Evolutionary conservation across 768 basidiomycete species (phyloP).

Genomic region (Mrakia hoshinonis): DNA sequence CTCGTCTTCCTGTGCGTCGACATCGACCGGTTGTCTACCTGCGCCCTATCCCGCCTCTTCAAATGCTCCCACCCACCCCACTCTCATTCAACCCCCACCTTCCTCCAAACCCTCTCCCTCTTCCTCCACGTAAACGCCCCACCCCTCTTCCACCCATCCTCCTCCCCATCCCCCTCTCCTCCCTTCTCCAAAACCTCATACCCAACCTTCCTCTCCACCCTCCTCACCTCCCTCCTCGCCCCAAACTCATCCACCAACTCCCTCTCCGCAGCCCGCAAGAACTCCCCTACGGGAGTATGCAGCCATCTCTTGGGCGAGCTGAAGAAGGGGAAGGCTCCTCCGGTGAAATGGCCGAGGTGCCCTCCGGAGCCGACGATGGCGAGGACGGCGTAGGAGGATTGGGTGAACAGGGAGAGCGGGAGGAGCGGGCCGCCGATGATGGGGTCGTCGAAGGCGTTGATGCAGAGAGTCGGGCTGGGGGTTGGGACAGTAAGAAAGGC

Average conservation of each 20-base stretch:
- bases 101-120: constrained; percentile 8
- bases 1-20: too few species aligned
- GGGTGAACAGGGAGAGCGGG: constrained; percentile 34
- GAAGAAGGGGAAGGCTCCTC: constrained; percentile 23
- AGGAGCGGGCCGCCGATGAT: constrained; percentile 38
- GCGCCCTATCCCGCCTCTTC: too few species aligned
- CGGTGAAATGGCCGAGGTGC: constrained; percentile 36
- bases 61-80: too few species aligned
- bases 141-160: too few species aligned
- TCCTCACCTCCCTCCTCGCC: neutral
- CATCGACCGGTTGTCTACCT: too few species aligned
- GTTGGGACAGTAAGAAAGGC: neutral
- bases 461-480: constrained; percentile 37
- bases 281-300: constrained; percentile 22
- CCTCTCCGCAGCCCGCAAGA: constrained; percentile 10
- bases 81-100: constrained; percentile 1
- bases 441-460: constrained; percentile 43
- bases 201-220: constrained; percentile 15
- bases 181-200: constrained; percentile 8
- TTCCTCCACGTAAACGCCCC: constrained; percentile 26
- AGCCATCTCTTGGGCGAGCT: constrained; percentile 17
- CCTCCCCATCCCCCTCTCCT: constrained; percentile 12
- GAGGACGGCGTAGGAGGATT: constrained; percentile 36
- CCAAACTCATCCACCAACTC: constrained; percentile 3
- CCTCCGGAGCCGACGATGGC: constrained; percentile 40